Base-by-base conservation (phyloP, 768 basidiomycete species). In the Leccinum disarticulatum region DNA sequence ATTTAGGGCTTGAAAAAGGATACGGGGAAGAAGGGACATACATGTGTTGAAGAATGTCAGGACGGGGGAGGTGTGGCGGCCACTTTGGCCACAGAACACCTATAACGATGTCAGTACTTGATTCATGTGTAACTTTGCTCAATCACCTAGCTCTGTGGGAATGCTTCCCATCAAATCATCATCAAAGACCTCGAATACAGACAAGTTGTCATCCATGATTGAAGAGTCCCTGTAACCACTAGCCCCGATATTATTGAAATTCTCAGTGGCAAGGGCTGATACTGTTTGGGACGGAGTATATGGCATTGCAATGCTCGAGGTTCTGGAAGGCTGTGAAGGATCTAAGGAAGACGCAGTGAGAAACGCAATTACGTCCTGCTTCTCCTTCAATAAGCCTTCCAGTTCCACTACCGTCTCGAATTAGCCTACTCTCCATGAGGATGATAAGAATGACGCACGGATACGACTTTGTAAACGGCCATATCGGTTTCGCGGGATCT, bases 391-490 rank as follows among this genome's bases (percentile, higher is more conserved):
- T n/a, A 88, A 71, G 7, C 79, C 73, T 69, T 91, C 88, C 9
- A 91, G 77, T 66, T 91, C 89, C 68, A 79, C 89, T 90, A 52
- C n/a, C 6, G 25, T 52, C 56, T 9, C 56, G 13, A n/a, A 57
- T 64, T 17, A 61, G 56, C 9, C 36, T 25, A 56, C 46, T 57
- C 36, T 54, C 8, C 38, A 51, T 33, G 46, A 19, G 25, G 22
- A 60, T 11, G 54, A 53, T 46, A 46, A 22, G 47, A 47, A 25
- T 27, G 36, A 76, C 87, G 59, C 55, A 89, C 89, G 79, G 56
- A 91, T 89, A 62, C 88, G 80, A 64, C 74, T 83, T 71, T 91
- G 88, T 49, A 91, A 68, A 61, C 78, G 79, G 67, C 89, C 87
- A 64, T 85, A 83, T 57, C 79, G 79, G 61, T 77, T 87, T 68